Conservation (phyloP, 495 filamentous ascomycete genomes). For the Bacidia gigantensis region DNA sequence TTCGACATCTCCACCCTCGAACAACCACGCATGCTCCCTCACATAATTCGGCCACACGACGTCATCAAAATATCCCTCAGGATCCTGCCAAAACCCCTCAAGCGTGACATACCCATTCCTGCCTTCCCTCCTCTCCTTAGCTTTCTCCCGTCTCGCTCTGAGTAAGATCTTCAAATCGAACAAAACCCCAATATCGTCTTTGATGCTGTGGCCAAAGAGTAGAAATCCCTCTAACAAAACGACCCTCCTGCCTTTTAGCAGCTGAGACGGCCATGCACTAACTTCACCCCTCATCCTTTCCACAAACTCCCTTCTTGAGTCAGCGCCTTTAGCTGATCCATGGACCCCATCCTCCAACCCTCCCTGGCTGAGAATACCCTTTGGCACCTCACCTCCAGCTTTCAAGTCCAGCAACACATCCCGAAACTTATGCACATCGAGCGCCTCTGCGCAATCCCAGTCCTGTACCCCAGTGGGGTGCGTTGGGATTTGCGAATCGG, state of each 20-base stretch:
- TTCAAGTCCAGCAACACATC: conserved; percentile 51
- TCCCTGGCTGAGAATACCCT: conserved; percentile 52
- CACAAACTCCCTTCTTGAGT: conserved; percentile 17
- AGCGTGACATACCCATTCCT: conserved; percentile 71
- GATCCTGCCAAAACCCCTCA: conserved; percentile 86
- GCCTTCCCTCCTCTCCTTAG: conserved; percentile 53
- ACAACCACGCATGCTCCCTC: conserved; percentile 59
- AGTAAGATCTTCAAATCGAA: conserved; percentile 70
- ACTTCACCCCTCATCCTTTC: conserved; percentile 1
- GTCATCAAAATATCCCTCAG: conserved; percentile 83
- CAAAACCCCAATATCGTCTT: conserved; percentile 21
- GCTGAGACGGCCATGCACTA: neutral
- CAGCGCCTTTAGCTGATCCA: neutral
- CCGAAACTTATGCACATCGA: conserved; percentile 52
- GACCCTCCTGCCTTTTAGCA: conserved; percentile 19
- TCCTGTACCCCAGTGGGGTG: conserved; percentile 46
- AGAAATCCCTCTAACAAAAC: conserved; percentile 73
- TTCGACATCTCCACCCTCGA: conserved; percentile 50
- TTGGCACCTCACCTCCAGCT: conserved; percentile 52
- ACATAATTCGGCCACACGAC: conserved; percentile 94
- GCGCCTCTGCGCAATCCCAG: conserved; percentile 71
- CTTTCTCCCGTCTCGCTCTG: conserved; percentile 42
- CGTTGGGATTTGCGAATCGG: conserved; percentile 58
- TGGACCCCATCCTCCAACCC: conserved; percentile 25
- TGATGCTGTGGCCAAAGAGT: conserved; percentile 38